These are phyloP conservation scores for Juglanconis sp. DNA, from an alignment of 2,329 filamentous ascomycete genomes.

Conservation along the genomic window DNA sequence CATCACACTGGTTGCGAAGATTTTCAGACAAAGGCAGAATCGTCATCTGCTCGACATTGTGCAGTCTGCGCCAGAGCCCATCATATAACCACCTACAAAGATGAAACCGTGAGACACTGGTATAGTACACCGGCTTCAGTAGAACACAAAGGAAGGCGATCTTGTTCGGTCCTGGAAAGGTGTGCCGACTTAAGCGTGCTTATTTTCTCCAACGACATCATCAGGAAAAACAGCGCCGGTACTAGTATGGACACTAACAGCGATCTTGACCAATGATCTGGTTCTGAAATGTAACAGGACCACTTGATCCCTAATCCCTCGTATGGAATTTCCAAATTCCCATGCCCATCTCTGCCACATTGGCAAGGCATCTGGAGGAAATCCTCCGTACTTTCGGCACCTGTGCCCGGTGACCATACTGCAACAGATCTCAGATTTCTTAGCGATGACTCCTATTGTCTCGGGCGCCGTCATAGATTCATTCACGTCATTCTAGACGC, in stretches of 20 bases:
- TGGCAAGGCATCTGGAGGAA: background rate
- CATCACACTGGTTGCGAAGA: too few species aligned
- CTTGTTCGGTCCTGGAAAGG: too few species aligned
- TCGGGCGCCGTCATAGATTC: slow-evolving; percentile 5
- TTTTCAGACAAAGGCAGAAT: too few species aligned
- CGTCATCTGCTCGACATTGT: too few species aligned
- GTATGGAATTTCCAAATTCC: background rate
- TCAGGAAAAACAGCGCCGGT: background rate
- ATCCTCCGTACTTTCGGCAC: background rate
- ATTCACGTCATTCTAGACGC: background rate
- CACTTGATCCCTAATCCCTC: background rate
- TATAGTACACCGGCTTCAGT: too few species aligned
- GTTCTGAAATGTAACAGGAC: background rate
- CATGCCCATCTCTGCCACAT: background rate
- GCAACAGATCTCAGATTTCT: background rate
- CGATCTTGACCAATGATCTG: background rate
- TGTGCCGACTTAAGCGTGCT: too few species aligned
- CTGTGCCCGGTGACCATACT: background rate
- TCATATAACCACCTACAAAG: too few species aligned
- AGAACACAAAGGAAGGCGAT: too few species aligned
- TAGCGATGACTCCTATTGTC: too few species aligned
- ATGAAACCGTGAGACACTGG: too few species aligned
- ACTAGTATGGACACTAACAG: background rate
- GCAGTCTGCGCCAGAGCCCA: too few species aligned
- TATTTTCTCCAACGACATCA: background rate